A percentile compares a stretch with the other conserved stretches of the same genome.
phyloP scores from a whole-genome alignment of 2,329 filamentous ascomycete genomes.

The Zopfia rhizophila region DNA sequence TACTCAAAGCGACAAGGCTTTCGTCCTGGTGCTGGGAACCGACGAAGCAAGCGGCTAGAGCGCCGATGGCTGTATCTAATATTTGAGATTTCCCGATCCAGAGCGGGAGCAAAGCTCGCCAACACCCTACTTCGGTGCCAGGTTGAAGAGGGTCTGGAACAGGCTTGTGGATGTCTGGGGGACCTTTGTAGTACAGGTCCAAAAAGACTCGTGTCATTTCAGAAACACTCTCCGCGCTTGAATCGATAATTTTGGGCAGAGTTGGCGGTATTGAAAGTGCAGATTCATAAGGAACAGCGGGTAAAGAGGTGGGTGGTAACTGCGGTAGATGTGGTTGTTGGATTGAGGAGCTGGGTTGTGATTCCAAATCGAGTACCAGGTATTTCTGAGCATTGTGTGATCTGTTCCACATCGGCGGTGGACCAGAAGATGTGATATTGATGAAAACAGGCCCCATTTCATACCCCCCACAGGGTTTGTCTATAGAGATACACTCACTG shows the following conservation, averaged over 20 bases:
- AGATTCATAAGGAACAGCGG: slow-evolving; percentile 4
- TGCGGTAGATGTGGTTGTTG: slow-evolving; percentile 11
- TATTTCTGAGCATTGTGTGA: slow-evolving; percentile 33
- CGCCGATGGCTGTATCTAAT: slow-evolving; percentile 31
- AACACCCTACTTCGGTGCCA: slow-evolving; percentile 28
- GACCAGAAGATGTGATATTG: slow-evolving; percentile 28
- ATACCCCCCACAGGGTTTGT: slow-evolving; percentile 33
- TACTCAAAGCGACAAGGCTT: slow-evolving; percentile 17
- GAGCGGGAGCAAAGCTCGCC: slow-evolving; percentile 25
- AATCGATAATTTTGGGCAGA: slow-evolving; percentile 2
- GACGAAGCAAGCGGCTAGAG: slow-evolving; percentile 27
- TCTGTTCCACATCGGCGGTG: slow-evolving; percentile 31
- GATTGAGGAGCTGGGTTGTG: slow-evolving; percentile 17
- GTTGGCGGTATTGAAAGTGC: slow-evolving; percentile 8
- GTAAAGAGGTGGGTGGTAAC: slow-evolving; percentile 3
- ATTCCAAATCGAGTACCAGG: slow-evolving; percentile 30
- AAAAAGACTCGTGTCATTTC: slow-evolving; percentile 28
- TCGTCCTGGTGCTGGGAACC: slow-evolving; percentile 29
- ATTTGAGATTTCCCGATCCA: slow-evolving; percentile 29
- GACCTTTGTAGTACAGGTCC: slow-evolving; percentile 28
- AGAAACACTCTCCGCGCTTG: slow-evolving; percentile 20
- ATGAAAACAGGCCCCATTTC: slow-evolving; percentile 33
- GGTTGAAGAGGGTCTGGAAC: slow-evolving; percentile 16
- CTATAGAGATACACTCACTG: slow-evolving; percentile 24
- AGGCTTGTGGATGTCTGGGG: slow-evolving; percentile 11